Conservation (phyloP, 371 early-diverging fungal species). For the Umbelopsis sp. region DNA sequence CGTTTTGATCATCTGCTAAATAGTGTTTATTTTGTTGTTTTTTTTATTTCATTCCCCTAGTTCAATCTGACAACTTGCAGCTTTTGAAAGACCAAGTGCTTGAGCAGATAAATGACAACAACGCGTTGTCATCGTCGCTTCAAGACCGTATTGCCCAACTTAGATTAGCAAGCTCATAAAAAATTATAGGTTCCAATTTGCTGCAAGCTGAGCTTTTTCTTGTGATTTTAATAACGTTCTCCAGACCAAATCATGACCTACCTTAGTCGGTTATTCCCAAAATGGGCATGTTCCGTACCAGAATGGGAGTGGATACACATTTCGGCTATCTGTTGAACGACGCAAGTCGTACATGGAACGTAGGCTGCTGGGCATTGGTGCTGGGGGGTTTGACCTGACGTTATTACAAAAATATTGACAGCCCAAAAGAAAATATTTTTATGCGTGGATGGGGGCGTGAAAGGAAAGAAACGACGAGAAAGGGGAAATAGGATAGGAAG, state of each 20-base stretch:
- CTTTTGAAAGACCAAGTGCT: not conserved
- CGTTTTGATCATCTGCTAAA: too few species aligned
- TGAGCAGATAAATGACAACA: not conserved
- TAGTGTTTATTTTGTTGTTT: not conserved
- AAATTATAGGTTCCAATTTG: not conserved
- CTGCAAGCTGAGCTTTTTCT: not conserved
- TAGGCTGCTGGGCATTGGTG: too few species aligned
- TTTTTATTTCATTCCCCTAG: not conserved
- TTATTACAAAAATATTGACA: too few species aligned
- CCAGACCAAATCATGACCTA: constrained; percentile 14
- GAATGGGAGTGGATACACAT: not conserved
- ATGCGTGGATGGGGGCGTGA: not conserved
- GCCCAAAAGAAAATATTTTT: not conserved
- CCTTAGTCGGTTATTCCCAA: constrained; percentile 10
- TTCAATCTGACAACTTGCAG: constrained; percentile 1
- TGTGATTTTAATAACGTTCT: not conserved
- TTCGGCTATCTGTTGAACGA: too few species aligned
- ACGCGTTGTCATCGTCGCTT: not conserved
- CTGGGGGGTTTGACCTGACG: too few species aligned
- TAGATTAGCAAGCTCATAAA: not conserved
- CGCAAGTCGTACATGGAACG: too few species aligned
- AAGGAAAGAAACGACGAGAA: not conserved
- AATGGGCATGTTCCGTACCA: constrained; percentile 10
- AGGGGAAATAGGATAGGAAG: not conserved
- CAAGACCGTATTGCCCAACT: not conserved